Evolutionary conservation across 345 rosid species (phyloP), one percentile per base, ranked within the genome.

Genomic region (Physaria fendleri): DNA sequence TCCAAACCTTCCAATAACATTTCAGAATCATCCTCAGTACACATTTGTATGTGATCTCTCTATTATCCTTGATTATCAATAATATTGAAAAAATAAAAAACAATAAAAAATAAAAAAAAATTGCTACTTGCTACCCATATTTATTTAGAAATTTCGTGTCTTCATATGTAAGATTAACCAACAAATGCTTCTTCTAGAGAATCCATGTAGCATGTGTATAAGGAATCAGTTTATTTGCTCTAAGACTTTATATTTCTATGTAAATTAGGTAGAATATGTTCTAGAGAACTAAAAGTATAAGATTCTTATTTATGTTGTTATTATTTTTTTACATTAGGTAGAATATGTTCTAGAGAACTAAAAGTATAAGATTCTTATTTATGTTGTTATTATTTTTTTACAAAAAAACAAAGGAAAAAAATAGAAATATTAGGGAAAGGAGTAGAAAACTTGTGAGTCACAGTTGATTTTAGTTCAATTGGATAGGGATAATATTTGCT

Each of bases 1-100:
- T 68, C 73, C 73, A 60, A 68, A 60, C 49, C 67, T 68, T 62
- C 73, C 73, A 68, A 68, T 68, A 35, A 60, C 34, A 68, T 39
- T 42, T 68, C 35, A 68, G 67, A 60, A 59, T 15, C 47, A 52
- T 59, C 72, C 34, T 52, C 66, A 13, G 12, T 27, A 52, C 62
- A 67, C 49, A 56, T 27, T 35, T 46, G 8, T 46, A 37, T 33
- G 33, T 33, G 33, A 60, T 52, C 22, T 35, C 28, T 9, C 11
- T 46, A 52, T 68, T 68, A 68, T 68, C 67, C 56, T 59, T 34
- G 13, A 33, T 51, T 22, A 12, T 49, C 11, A 22, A 29, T 16
- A n/a, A n/a, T n/a, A n/a, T n/a, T 17, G 16, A 15, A 62, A 24
- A 64, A 39, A 42, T 1, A 17, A n/a, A n/a, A 51, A 25, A 42